phyloP scores from a whole-genome alignment of 805 yeast genomes.

The Wickerhamiella lipophila region DNA sequence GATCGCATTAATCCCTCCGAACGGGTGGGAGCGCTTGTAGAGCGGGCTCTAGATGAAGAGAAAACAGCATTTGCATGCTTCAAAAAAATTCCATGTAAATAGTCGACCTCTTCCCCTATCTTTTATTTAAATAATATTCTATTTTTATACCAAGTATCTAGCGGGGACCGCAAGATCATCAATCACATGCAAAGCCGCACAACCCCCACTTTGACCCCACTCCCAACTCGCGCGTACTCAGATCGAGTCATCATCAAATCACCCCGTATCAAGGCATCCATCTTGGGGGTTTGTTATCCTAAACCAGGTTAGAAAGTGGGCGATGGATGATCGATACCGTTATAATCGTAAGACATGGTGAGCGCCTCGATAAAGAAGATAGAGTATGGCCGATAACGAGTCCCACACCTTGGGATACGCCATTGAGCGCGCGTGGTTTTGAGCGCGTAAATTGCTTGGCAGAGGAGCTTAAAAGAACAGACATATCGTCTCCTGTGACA shows the following conservation, averaged over 20 bases:
- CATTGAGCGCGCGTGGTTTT: constrained; percentile 22
- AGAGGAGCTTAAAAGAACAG: constrained; percentile 11
- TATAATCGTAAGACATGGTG: constrained; percentile 28
- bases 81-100: not conserved
- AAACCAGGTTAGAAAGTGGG: not conserved
- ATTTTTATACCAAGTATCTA: not conserved
- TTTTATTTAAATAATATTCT: not conserved
- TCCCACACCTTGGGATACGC: constrained; percentile 31
- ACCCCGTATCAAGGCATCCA: not conserved
- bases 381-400: constrained; percentile 25
- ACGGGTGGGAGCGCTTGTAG: not conserved
- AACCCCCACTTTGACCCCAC: no score
- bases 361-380: constrained; percentile 27
- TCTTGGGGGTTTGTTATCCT: not conserved
- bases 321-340: constrained; percentile 17
- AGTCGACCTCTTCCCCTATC: not conserved
- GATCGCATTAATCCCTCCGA: not conserved
- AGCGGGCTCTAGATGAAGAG: not conserved
- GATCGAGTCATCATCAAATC: not conserved
- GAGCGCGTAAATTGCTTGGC: constrained; percentile 8
- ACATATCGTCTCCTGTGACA: constrained; percentile 11
- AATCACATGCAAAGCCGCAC: no score
- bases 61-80: constrained; percentile 5
- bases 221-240: no score
- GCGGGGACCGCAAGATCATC: no score